Conservation (phyloP, 805 yeast species). For the Blastobotrys mokoenaii region DNA sequence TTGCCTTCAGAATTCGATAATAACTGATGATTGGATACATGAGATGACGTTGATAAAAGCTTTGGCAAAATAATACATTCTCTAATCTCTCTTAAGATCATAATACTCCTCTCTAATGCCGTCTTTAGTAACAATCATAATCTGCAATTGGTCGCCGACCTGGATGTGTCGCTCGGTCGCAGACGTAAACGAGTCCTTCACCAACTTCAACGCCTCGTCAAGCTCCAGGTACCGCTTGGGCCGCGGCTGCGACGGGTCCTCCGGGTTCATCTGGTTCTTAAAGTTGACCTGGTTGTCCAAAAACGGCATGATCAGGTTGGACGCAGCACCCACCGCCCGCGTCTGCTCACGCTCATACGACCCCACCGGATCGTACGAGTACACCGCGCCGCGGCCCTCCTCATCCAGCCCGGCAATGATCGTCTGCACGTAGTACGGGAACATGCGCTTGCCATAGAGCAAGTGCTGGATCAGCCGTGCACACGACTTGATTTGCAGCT, state of each 20-base stretch:
- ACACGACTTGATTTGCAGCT: slow-evolving; percentile 58
- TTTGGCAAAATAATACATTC: too few species aligned
- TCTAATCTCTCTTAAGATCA: too few species aligned
- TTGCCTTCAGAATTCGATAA: too few species aligned
- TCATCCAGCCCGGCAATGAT: slow-evolving; percentile 89
- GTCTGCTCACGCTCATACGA: slow-evolving; percentile 96
- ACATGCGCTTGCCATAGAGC: slow-evolving; percentile 85
- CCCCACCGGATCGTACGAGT: slow-evolving; percentile 96
- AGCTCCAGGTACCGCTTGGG: slow-evolving; percentile 51
- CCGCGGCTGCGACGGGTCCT: slow-evolving; percentile 43
- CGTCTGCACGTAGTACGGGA: slow-evolving; percentile 95
- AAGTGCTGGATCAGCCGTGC: slow-evolving; percentile 89
- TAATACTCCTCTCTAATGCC: too few species aligned
- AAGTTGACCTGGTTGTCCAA: slow-evolving; percentile 95
- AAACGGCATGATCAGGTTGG: slow-evolving; percentile 92
- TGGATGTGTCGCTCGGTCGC: slow-evolving; percentile 98
- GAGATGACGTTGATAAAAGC: too few species aligned
- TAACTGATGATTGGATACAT: too few species aligned
- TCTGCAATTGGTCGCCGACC: slow-evolving; percentile 94
- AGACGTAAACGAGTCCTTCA: slow-evolving; percentile 88
- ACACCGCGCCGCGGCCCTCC: slow-evolving; percentile 88
- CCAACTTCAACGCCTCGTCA: slow-evolving; percentile 81
- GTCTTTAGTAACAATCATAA: too few species aligned
- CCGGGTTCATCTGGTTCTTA: slow-evolving; percentile 81
- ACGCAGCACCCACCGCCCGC: slow-evolving; percentile 97